A percentile compares a stretch with the other conserved stretches of the same genome.
Conservation (phyloP, 2,329 filamentous ascomycete species). For the Colletotrichum viniferum region DNA sequence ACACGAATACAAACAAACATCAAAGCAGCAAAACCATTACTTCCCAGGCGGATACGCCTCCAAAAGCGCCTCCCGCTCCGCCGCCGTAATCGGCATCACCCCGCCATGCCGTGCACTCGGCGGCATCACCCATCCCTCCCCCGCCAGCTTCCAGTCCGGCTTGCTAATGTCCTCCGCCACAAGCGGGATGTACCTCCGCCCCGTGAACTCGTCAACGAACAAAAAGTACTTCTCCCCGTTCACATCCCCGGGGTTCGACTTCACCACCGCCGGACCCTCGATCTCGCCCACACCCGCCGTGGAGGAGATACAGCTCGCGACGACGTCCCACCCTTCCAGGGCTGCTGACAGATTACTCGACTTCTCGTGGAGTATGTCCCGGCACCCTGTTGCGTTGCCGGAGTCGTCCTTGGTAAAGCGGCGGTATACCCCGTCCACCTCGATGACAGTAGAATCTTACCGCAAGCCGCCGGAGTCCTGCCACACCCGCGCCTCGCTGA, state of each 20-base stretch:
- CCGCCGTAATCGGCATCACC: neutral
- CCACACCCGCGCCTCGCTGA: neutral
- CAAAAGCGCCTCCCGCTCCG: neutral
- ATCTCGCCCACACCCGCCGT: neutral
- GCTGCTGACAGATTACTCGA: neutral
- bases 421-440: neutral
- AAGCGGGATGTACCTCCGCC: neutral
- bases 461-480: neutral
- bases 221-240: neutral
- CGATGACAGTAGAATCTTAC: neutral
- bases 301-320: neutral
- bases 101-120: neutral
- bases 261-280: neutral
- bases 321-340: neutral
- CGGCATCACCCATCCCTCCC: neutral
- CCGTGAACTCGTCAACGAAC: neutral
- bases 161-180: neutral
- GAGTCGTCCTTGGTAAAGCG: neutral
- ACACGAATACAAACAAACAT: fast-evolving
- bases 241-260: neutral
- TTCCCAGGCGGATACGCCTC: neutral
- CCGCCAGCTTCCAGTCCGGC: neutral
- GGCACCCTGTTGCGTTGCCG: neutral
- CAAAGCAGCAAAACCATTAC: neutral
- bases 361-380: neutral